phyloP scores from a whole-genome alignment of 148 eudicot species.

The Vaccinium vitisidaea region DNA sequence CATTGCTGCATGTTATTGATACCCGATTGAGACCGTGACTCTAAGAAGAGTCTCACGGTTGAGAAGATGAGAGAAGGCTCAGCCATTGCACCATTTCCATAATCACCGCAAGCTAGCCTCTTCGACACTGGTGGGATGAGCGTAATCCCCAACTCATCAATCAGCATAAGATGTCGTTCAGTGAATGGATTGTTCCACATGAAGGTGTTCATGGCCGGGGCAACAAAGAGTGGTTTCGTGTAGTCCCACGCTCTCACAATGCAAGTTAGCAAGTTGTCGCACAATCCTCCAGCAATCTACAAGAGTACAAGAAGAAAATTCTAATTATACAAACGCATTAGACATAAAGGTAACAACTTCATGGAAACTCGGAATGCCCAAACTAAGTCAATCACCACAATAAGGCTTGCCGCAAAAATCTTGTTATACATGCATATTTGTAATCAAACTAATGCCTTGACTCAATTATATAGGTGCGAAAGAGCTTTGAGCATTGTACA shows the following conservation, averaged over 20 bases:
- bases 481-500: background rate
- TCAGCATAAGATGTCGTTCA: conserved; percentile 71
- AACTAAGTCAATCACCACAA: background rate
- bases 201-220: conserved; percentile 94
- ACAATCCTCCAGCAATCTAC: conserved; percentile 90
- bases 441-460: background rate
- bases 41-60: conserved; percentile 74
- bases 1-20: background rate
- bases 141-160: conserved; percentile 78
- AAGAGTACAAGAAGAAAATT: background rate
- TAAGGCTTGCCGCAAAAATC: background rate
- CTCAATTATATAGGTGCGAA: background rate
- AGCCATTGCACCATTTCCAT: conserved; percentile 97
- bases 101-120: conserved; percentile 93
- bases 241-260: conserved; percentile 96
- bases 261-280: conserved; percentile 90
- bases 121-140: conserved; percentile 84
- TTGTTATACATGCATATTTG: background rate
- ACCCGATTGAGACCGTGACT: conserved; percentile 25
- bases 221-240: conserved; percentile 77
- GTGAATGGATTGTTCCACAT: conserved; percentile 98
- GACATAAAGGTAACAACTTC: too few species aligned
- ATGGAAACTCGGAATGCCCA: background rate
- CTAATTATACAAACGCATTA: too few species aligned
- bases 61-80: conserved; percentile 84